Conservation (phyloP, 352 stramenopile species). For the Labyrinthula sp. region DNA sequence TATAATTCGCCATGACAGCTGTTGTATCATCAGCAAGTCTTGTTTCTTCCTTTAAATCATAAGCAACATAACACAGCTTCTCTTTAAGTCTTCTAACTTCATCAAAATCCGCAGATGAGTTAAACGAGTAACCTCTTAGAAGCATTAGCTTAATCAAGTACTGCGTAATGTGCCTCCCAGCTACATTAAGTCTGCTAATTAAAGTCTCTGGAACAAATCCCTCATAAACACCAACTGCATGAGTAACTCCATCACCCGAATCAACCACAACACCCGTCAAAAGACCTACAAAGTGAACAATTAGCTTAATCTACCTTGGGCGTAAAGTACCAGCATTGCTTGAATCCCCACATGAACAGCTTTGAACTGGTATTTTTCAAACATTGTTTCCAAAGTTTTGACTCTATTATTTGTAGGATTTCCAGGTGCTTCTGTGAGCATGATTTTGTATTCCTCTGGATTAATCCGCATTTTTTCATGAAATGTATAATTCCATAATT, state of each 20-base stretch:
- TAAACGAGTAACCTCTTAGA: conserved; percentile 64
- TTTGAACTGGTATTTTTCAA: conserved; percentile 71
- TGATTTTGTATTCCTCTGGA: conserved; percentile 49
- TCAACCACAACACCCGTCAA: conserved; percentile 69
- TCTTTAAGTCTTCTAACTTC: conserved; percentile 77
- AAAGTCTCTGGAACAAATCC: conserved; percentile 64
- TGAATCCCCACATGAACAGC: conserved; percentile 66
- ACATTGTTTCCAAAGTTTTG: conserved; percentile 70
- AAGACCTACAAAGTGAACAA: conserved; percentile 38
- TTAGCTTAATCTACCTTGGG: conserved; percentile 45
- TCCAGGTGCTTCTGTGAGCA: conserved; percentile 68
- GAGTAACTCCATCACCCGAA: conserved; percentile 70
- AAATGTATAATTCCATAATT: conserved; percentile 88
- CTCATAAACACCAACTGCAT: conserved; percentile 67
- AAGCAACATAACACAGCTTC: conserved; percentile 71
- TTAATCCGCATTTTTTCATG: conserved; percentile 45
- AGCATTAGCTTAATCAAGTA: conserved; percentile 80
- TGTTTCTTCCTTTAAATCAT: conserved; percentile 57
- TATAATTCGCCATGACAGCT: conserved; percentile 64
- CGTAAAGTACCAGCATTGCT: conserved; percentile 74
- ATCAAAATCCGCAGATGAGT: conserved; percentile 68
- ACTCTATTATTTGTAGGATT: conserved; percentile 71
- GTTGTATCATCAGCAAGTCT: conserved; percentile 63
- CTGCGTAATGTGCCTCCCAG: conserved; percentile 69
- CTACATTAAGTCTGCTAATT: conserved; percentile 66